Conservation (phyloP, 2,329 filamentous ascomycete genomes). For the Thelonectria rubi region DNA sequence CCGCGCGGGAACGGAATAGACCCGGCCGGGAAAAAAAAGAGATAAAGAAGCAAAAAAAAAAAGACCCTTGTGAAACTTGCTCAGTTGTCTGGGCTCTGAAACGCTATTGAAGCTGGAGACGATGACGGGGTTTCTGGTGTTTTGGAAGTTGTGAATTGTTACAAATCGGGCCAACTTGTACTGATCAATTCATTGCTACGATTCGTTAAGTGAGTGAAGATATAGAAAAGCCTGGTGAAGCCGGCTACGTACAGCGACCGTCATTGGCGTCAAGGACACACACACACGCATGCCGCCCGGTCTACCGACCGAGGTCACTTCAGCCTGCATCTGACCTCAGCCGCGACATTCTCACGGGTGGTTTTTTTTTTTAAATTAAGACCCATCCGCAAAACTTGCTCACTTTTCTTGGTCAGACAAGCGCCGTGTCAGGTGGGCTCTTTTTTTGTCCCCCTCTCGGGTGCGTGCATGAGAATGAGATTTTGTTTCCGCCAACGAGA, state of each 20-base stretch:
- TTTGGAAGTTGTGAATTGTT: neutral
- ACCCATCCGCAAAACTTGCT: constrained; percentile 13
- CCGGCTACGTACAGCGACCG: too few species aligned
- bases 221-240: too few species aligned
- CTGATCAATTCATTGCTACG: neutral
- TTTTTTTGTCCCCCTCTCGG: neutral
- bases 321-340: neutral
- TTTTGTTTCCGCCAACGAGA: constrained; percentile 18
- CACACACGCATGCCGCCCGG: too few species aligned
- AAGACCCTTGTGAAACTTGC: constrained; percentile 36
- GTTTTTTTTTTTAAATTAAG: neutral
- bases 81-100: constrained; percentile 35
- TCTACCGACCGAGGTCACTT: too few species aligned
- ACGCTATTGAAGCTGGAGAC: constrained; percentile 30
- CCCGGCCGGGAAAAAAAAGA: constrained; percentile 9
- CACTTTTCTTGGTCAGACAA: neutral
- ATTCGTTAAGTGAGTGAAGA: too few species aligned
- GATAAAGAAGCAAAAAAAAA: neutral
- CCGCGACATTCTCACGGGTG: neutral
- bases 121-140: neutral
- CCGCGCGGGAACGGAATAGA: constrained; percentile 16
- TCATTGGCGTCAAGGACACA: too few species aligned
- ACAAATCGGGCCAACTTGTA: too few species aligned
- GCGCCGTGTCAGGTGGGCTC: constrained; percentile 14
- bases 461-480: too few species aligned